Evolutionary conservation across 305 asterid species (phyloP), one percentile per base, ranked within the genome.

Genomic region (Rubia tinctorum): DNA sequence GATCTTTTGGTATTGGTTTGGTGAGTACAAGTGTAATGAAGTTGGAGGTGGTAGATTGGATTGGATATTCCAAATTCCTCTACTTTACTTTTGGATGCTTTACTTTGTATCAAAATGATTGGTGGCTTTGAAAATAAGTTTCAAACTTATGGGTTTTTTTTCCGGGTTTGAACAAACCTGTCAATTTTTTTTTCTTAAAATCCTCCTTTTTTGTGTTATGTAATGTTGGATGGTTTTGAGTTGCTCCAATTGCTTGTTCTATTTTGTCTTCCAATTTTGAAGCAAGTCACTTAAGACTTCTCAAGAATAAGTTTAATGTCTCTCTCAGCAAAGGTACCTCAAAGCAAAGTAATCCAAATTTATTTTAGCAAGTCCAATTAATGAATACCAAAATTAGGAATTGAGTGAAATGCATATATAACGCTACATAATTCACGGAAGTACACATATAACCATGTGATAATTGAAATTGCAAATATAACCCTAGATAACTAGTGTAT

Each of bases 81-180:
- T 40, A n/a, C n/a, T n/a, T n/a, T n/a, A n/a, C n/a, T n/a, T n/a
- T n/a, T 68, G 45, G 78, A 82, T 85, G 81, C 85, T 39, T 83
- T 8, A 51, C 69, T 80, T 81, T 77, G 81, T 78, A 42, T 59
- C 58, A 51, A 51, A 51, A 6, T 5, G 8, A 51, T 51, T 51
- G 4, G 22, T n/a, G n/a, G 58, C 58, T 51, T 51, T 51, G 58
- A 51, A 39, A 77, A 58, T 58, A 58, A 58, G 63, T 58, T 49
- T 49, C 20, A 15, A 49, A 17, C 14, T 45, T 47, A 55, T 55
- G 59, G 7, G 14, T 17, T 51, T 53, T 53, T 53, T n/a, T n/a
- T n/a, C 55, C 55, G 17, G 15, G 13, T 56, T 87, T 72, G 72
- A 82, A 63, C 85, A 80, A 80, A 80, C 79, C 62, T 53, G 67